These are phyloP conservation scores for Aspergillus cavernicola DNA, from an alignment of 495 filamentous ascomycete species.

Conservation along the genomic window DNA sequence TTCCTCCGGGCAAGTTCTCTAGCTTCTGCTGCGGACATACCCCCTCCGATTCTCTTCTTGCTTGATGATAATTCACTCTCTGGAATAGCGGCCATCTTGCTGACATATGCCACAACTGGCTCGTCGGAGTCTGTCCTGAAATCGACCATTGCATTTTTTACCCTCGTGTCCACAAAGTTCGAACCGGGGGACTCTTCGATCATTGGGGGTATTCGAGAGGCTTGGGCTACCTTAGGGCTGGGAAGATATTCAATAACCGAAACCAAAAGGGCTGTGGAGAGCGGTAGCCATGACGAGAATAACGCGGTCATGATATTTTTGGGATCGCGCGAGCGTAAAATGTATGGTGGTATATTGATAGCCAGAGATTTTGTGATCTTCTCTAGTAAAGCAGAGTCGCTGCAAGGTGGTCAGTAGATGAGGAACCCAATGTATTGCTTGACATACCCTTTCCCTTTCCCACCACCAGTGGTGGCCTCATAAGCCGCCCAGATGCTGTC, in stretches of 20 bases:
- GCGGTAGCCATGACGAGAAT: conserved; percentile 84
- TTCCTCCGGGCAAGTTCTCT: conserved; percentile 83
- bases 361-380: conserved; percentile 93
- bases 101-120: conserved; percentile 91
- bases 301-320: conserved; percentile 78
- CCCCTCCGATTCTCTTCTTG: conserved; percentile 55
- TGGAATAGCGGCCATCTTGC: conserved; percentile 95
- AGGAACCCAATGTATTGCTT: conserved; percentile 14
- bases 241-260: conserved; percentile 92
- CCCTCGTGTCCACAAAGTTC: conserved; percentile 57
- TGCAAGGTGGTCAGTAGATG: conserved; percentile 28
- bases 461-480: conserved; percentile 78
- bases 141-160: conserved; percentile 75
- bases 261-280: conserved; percentile 89
- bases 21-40: conserved; percentile 84
- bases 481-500: conserved; percentile 98
- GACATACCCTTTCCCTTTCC: conserved; percentile 73
- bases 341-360: conserved; percentile 75
- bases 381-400: conserved; percentile 76
- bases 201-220: conserved; percentile 71
- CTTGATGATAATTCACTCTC: conserved; percentile 87
- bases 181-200: conserved; percentile 79
- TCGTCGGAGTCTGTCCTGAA: conserved; percentile 66
- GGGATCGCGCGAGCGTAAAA: conserved; percentile 81
- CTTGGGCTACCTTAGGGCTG: conserved; percentile 79